Evolutionary conservation across 108 stramenopile species (phyloP), one percentile per base, ranked within the genome.

Genomic region (Schizochytrium sp.): DNA sequence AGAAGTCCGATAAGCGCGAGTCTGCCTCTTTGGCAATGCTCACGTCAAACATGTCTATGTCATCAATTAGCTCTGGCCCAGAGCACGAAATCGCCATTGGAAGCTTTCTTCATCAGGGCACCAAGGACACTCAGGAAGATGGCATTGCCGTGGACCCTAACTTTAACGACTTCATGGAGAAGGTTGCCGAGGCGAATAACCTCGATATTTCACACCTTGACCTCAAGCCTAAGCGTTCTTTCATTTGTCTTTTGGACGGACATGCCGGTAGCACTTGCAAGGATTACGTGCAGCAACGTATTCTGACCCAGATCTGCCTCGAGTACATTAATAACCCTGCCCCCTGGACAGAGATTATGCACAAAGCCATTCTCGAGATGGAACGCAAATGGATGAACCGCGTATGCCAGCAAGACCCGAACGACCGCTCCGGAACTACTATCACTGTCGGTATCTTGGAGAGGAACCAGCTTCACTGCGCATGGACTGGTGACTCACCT

Each of bases 401-500:
- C 50, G 76, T 83, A 13, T 55, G 53, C 50, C 45, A 83, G 76
- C 10, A 83, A 5, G 53, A 83, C 53, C 53, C 76, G 12, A 5
- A n/a, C 50, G 76, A 55, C 53, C 76, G 76, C 0, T 49, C 76
- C 28, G 76, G 76, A 53, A 83, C 76, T 53, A 83, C 76, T 38
- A 49, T 83, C 10, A 83, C 76, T n/a, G 28, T 83, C 1, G 47
- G 45, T 53, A 55, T 83, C 10, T 38, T 83, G 15, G 76, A 83
- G 53, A 10, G 53, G 28, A 55, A 83, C 53, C 10, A 49, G 2
- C 3, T 83, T 47, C 53, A 83, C 53, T 83, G 76, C 53, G 47
- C 50, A n/a, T 83, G 76, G 76, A 83, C 76, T 12, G 76, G 76
- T 47, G 76, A 83, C 76, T 55, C 50, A n/a, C 76, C 76, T 2